phyloP scores from a whole-genome alignment of 2,329 filamentous ascomycete genomes.

The Calonectria crousiana region DNA sequence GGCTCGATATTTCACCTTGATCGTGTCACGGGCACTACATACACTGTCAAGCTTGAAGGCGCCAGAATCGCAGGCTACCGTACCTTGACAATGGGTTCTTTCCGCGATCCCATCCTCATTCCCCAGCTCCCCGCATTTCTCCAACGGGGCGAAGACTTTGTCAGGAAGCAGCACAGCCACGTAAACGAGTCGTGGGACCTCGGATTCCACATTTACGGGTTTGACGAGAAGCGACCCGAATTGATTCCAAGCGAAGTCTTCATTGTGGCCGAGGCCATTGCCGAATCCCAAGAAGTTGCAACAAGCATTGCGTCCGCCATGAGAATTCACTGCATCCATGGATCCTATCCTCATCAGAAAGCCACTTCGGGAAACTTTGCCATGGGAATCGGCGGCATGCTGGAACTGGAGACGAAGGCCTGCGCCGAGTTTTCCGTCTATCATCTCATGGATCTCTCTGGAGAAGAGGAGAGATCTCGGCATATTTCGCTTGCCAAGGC shows the following conservation, averaged over 20 bases:
- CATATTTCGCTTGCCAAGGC: not conserved
- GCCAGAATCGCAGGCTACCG: not conserved
- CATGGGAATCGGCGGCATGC: constrained; percentile 6
- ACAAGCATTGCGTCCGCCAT: constrained; percentile 1
- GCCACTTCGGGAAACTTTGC: constrained; percentile 2
- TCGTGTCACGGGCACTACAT: not conserved
- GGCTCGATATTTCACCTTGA: not conserved
- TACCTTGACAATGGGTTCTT: constrained; percentile 6
- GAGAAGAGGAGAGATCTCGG: not conserved
- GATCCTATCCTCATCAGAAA: not conserved
- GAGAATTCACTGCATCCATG: not conserved
- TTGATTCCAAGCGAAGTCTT: not conserved
- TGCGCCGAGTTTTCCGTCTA: constrained; percentile 11
- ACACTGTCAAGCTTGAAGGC: constrained; percentile 2
- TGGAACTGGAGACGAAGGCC: constrained; percentile 1
- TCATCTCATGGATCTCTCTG: constrained; percentile 7
- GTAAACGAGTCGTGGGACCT: not conserved
- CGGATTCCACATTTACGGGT: constrained; percentile 3
- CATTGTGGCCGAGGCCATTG: not conserved
- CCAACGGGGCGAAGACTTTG: not conserved
- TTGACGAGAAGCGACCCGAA: not conserved
- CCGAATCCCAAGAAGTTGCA: not conserved
- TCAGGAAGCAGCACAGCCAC: not conserved
- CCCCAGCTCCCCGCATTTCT: constrained; percentile 5
- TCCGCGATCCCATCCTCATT: constrained; percentile 10